phyloP scores from a whole-genome alignment of 768 basidiomycete species.

The Clathrus columnatus region DNA sequence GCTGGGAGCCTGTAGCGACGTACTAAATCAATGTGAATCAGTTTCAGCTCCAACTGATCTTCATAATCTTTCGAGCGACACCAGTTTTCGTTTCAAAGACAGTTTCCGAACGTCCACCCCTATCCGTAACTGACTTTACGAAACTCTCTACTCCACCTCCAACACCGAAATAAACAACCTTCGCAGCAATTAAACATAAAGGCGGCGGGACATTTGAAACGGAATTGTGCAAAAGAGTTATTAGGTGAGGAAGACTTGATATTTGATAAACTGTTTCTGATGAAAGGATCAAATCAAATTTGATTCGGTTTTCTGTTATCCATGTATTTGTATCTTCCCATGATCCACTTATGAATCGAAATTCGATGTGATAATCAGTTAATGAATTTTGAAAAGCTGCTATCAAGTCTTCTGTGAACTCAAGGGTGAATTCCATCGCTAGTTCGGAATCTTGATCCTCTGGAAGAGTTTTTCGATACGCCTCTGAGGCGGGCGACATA shows the following conservation, averaged over 20 bases:
- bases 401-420: conserved; percentile 52
- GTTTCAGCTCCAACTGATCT: conserved; percentile 43
- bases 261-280: conserved; percentile 88
- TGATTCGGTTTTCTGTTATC: conserved; percentile 16
- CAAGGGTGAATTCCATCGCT: conserved; percentile 11
- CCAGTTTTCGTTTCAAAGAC: conserved; percentile 62
- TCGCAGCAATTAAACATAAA: conserved; percentile 77
- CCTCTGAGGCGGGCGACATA: conserved; percentile 46
- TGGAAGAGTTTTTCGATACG: conserved; percentile 31
- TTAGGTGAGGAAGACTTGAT: conserved; percentile 52
- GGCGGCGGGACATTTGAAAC: conserved; percentile 8
- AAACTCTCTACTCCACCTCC: conserved; percentile 83
- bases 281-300: conserved; percentile 70
- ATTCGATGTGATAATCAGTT: conserved; percentile 37
- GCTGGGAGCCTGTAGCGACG: too few relatives aligned
- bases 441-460: conserved; percentile 21
- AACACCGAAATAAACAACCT: conserved; percentile 91
- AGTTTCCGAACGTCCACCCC: conserved; percentile 35
- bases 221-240: conserved; percentile 27
- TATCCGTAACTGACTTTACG: conserved; percentile 39
- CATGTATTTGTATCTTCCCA: conserved; percentile 38
- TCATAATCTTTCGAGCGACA: conserved; percentile 67
- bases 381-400: conserved; percentile 58
- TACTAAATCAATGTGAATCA: too few relatives aligned
- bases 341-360: conserved; percentile 75